Percentiles rank a stretch among this genome's conserved stretches.
These are phyloP conservation scores for Yueomyces sp. DNA, from an alignment of 805 yeast species.

Conservation along the genomic window DNA sequence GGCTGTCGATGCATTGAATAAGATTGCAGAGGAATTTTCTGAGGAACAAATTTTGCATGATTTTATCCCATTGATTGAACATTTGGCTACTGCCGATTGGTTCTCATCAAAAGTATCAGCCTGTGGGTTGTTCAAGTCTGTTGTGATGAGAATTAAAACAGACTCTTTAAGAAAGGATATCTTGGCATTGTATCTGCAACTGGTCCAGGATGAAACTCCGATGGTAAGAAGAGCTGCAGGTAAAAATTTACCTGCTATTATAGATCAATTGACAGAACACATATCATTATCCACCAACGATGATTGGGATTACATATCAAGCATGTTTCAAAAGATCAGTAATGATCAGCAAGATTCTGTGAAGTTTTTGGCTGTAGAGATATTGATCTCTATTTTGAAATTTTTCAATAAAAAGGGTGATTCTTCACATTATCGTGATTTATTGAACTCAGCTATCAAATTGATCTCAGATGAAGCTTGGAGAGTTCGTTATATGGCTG, in stretches of 20 bases:
- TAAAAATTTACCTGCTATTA: conserved; percentile 59
- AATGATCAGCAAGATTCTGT: conserved; percentile 92
- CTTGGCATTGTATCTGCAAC: conserved; percentile 50
- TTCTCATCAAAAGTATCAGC: conserved; percentile 85
- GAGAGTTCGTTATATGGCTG: conserved; percentile 97
- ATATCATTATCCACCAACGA: conserved; percentile 35
- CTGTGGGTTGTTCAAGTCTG: conserved; percentile 72
- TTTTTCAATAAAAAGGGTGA: conserved; percentile 50
- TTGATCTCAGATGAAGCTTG: conserved; percentile 84
- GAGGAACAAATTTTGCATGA: conserved; percentile 49
- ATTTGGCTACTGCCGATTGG: conserved; percentile 84
- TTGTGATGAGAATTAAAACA: conserved; percentile 42
- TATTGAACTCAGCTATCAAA: conserved; percentile 51
- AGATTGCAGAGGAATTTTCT: conserved; percentile 49
- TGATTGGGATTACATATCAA: conserved; percentile 67
- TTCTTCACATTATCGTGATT: conserved; percentile 44
- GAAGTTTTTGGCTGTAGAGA: conserved; percentile 78
- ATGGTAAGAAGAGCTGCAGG: conserved; percentile 97
- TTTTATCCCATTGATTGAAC: conserved; percentile 64
- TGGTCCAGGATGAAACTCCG: conserved; percentile 86
- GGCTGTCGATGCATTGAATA: conserved; percentile 77
- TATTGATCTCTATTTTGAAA: conserved; percentile 66
- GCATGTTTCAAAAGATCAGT: conserved; percentile 67
- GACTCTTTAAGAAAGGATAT: conserved; percentile 44
- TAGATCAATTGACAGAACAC: conserved; percentile 42